These are phyloP conservation scores for Kwoniella sp. DNA, from an alignment of 768 basidiomycete species.

Conservation along the genomic window DNA sequence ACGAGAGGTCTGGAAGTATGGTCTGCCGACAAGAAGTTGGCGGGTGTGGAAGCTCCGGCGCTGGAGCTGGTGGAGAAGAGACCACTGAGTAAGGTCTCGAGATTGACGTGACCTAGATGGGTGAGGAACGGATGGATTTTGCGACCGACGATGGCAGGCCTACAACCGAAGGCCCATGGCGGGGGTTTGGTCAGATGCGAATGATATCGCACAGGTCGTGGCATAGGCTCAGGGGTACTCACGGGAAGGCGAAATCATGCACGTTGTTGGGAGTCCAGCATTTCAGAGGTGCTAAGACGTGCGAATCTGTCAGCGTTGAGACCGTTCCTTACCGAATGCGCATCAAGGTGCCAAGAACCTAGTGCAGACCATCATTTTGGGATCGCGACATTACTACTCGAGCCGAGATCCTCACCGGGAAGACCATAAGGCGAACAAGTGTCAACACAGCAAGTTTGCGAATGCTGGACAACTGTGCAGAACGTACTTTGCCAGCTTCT, in stretches of 20 bases:
- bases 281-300: too few species aligned
- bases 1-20: too few species aligned
- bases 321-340: too few species aligned
- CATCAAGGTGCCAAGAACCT: too few species aligned
- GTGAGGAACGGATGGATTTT: not conserved
- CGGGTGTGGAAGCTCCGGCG: constrained; percentile 1
- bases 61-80: not conserved
- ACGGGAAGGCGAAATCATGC: not conserved
- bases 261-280: not conserved
- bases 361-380: too few species aligned
- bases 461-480: constrained; percentile 1
- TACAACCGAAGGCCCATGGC: not conserved
- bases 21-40: too few species aligned
- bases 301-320: too few species aligned
- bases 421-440: not conserved
- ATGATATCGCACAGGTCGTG: too few species aligned
- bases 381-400: too few species aligned
- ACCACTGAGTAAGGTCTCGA: not conserved
- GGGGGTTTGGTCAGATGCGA: too few species aligned
- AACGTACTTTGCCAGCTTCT: constrained; percentile 1
- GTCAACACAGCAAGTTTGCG: not conserved
- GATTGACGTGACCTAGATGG: not conserved
- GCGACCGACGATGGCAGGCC: not conserved
- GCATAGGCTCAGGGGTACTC: too few species aligned
- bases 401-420: not conserved